Evolutionary conservation across 2,329 filamentous ascomycete species (phyloP).

Genomic region (Ciborinia camelliae): DNA sequence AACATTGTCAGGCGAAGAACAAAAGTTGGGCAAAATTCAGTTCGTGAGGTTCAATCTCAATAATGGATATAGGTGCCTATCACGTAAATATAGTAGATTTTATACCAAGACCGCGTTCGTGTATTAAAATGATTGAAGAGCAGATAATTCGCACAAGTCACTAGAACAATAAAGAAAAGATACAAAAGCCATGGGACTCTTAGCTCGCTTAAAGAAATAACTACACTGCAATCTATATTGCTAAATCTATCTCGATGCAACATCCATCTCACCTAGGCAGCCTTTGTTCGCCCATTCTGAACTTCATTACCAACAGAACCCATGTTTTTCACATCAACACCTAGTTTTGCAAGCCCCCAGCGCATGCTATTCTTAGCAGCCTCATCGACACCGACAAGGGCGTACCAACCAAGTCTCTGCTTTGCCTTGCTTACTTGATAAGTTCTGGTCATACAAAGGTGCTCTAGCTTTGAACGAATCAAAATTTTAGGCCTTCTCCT

Average conservation of each 20-base stretch:
- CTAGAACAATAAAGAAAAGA: background rate
- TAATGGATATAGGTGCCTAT: background rate
- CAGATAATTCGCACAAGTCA: background rate
- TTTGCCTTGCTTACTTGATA: background rate
- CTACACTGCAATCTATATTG: no score
- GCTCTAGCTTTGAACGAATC: background rate
- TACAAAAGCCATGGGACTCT: background rate
- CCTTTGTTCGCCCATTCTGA: no score
- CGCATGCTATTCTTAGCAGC: background rate
- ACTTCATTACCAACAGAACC: no score
- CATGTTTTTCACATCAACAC: background rate
- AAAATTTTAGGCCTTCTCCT: background rate
- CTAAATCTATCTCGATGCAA: no score
- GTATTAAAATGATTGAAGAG: background rate
- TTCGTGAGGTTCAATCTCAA: no score
- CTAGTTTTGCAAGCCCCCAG: background rate
- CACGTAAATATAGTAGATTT: background rate
- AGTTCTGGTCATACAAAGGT: background rate
- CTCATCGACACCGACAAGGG: background rate
- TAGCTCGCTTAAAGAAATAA: background rate
- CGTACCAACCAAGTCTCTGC: background rate
- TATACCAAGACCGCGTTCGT: background rate
- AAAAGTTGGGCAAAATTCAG: no score
- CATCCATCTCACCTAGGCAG: no score
- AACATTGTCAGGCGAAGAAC: no score